Base-by-base conservation (phyloP, 495 filamentous ascomycete species). In the Aspergillus funiculosus region DNA sequence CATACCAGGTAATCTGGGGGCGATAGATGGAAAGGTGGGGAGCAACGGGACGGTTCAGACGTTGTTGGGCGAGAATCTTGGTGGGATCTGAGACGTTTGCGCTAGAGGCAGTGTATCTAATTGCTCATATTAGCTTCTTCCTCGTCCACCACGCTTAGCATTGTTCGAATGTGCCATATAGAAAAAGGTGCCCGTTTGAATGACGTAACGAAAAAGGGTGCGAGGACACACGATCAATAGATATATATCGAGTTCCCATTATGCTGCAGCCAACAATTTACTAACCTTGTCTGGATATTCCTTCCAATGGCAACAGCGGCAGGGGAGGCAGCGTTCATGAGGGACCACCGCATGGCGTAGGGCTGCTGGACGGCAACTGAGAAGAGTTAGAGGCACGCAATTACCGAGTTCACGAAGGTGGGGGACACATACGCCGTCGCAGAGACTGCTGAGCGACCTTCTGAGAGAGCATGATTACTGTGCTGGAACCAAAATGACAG, bases 21-120 rank as follows among this genome's bases (percentile, higher is more conserved):
- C 79, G 74, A 79, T 97, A 99, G 78, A 94, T 90, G 48, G 66
- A 57, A 41, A 99, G 80, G 63, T 99, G 91, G 31, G 92, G 92
- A 27, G 88, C 74, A 48, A 94, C 76, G 54, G 92, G 92, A 36
- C 92, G 94, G 56, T 72, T 60, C 46, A 83, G 81, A 54, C 92
- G 92, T 68, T 99, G 92, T 51, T 79, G 69, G 51, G 76, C 79
- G 63, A 97, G 89, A 71, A 96, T 82, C 52, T 79, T 58, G 62
- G 76, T 65, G 42, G 71, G 77, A 53, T 87, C 82, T 50, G 67
- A 56, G 39, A 73, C 61, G 46, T 73, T 73, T 46, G 84, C 57
- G 51, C 76, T 74, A 43, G 81, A 62, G 22, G 84, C 86, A 28
- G 79, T 66, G 56, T 76, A 55, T 55, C 59, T 69, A 48, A 41